Base-by-base conservation (phyloP, 169 alveolate genomes). In the Cryptosporidium muris region DNA sequence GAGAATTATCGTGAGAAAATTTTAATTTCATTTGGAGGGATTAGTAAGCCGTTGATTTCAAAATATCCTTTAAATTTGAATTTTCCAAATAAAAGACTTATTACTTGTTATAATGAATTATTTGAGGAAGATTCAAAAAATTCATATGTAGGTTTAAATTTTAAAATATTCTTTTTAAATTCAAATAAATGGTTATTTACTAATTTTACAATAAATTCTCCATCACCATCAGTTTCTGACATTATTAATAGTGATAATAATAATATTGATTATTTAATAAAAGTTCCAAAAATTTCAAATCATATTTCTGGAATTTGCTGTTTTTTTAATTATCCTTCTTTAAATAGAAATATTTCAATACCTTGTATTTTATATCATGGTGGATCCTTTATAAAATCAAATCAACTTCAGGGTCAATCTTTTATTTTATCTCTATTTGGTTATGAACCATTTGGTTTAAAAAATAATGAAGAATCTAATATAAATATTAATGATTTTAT, bases 301-400 rank as follows among this genome's bases (percentile, higher is more conserved):
- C 25, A 25, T 25, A 34, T 62, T 7, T 43, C 43, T 34, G 63
- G 85, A 2, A 60, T 52, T 16, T 42, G 62, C 34, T 48, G 34
- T 9, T 37, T 74, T 5, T 74, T 74, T 34, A 68, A 74, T 6
- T 14, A 52, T n/a, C 1, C 34, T 9, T 56, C 85, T 1, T 42
- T 49, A 6, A 74, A 74, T 49, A 74, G 60, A 34, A 74, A 74
- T 40, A 54, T 52, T 0, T 7, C 11, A 9, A 74, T 56, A 34
- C 85, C 85, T 49, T 74, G 67, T 37, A 16, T 74, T 7, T 60
- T 74, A 4, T 63, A 58, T 25, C 85, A 74, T 38, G 80, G 80
- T 6, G 14, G 11, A 8, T 16, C 9, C 7, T 2, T n/a, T 34
- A 47, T n/a, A 14, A 34, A 51, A 8, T 9, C 8, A 51, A 37